Evolutionary conservation across 257 asterid genomes (phyloP).

Genomic region (Phtheirospermum japonicum): DNA sequence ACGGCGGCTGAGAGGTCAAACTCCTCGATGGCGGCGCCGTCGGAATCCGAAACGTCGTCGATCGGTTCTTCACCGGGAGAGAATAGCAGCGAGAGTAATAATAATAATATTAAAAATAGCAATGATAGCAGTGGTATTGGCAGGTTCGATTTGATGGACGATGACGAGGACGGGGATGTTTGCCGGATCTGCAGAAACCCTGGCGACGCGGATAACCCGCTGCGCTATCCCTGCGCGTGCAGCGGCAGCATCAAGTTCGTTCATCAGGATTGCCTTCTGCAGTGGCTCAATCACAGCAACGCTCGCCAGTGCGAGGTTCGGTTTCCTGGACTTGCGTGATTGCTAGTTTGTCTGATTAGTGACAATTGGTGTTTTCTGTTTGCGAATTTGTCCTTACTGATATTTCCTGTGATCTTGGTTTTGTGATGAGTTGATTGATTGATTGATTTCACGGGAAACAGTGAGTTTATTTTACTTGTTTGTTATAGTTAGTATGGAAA

Average conservation of each 20-base stretch:
- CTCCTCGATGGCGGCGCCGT: conserved; percentile 37
- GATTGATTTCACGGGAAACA: background rate
- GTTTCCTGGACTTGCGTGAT: background rate
- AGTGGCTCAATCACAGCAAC: conserved; percentile 98
- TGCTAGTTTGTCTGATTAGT: conserved; percentile 8
- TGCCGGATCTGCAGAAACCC: conserved; percentile 99
- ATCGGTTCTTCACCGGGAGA: conserved; percentile 42
- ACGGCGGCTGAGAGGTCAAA: conserved; percentile 36
- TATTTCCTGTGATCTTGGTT: background rate
- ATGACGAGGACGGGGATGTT: conserved; percentile 91
- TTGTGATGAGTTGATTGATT: conserved; percentile 6
- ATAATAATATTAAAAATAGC: conserved; percentile 12
- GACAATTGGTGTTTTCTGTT: background rate
- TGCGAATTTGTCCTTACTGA: background rate
- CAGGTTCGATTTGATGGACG: conserved; percentile 60
- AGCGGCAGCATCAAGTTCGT: conserved; percentile 97
- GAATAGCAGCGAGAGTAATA: conserved; percentile 31
- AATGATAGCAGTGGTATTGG: conserved; percentile 27
- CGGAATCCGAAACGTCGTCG: conserved; percentile 41
- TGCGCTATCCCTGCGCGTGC: conserved; percentile 93
- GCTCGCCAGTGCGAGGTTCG: conserved; percentile 97
- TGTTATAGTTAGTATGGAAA: conserved; percentile 10
- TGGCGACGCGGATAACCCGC: conserved; percentile 86
- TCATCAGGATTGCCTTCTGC: conserved; percentile 95
- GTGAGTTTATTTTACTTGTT: background rate